Base-by-base conservation (phyloP, 331 rosid species). In the Saraca asoca region DNA sequence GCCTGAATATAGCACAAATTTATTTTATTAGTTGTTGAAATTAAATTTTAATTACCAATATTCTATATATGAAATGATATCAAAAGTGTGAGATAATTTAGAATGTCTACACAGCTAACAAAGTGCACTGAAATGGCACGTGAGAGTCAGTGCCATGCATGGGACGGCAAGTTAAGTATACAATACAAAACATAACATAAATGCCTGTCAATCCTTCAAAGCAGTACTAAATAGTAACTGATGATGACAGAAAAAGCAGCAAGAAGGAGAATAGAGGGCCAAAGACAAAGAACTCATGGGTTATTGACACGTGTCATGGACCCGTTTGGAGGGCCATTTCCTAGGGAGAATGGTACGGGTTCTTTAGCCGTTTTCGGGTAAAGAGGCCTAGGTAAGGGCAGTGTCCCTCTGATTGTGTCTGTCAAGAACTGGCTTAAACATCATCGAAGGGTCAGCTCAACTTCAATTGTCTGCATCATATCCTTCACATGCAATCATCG, bases 141-240 rank as follows among this genome's bases (percentile, higher is more conserved):
- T 70, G 64, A 63, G 75, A 79, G 60, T 79, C 83, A 74, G 83
- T 70, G 83, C 76, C 79, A 51, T 38, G 41, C 53, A 15, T 37
- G 17, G 62, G 39, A 48, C 56, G 2, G 5, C 5, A 12, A 12
- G 1, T 4, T 9, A 24, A 24, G 31, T 1, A 24, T 24, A 24
- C 31, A 24, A 24, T 24, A 24, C 31, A 24, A 3, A n/a, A n/a
- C n/a, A 24, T 3, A 50, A 50, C 54, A 50, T 17, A 50, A 2
- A 50, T 7, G 5, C 19, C 31, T 24, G 31, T 3, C 31, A 24
- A 1, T 24, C 31, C 31, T 24, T 24, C 1, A 3, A 24, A 24
- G 3, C 31, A 24, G 31, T 24, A 24, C 31, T 24, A 24, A 24
- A 24, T 24, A 1, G 31, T 24, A 7, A 7, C 10, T 10, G 11